phyloP scores from a whole-genome alignment of 495 filamentous ascomycete genomes.

The Xylaria cubensis region DNA sequence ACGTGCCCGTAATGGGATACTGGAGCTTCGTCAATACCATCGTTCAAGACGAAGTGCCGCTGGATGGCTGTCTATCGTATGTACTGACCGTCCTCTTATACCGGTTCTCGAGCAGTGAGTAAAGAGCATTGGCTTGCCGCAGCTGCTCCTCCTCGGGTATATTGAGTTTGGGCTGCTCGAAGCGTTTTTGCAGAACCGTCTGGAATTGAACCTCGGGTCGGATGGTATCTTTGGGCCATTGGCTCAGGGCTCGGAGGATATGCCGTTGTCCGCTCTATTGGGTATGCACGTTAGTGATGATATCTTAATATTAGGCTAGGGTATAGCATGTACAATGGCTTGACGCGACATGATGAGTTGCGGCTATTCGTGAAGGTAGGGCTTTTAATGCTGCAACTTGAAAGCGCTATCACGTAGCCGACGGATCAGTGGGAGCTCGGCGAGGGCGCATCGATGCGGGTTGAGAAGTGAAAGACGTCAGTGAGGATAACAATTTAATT shows the following conservation, averaged over 20 bases:
- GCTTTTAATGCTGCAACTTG: background rate
- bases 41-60: background rate
- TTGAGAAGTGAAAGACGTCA: conserved; percentile 18
- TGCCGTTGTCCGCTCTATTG: conserved; percentile 54
- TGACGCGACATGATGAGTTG: conserved; percentile 36
- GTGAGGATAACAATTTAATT: background rate
- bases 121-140: conserved; percentile 74
- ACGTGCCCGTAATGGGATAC: conserved; percentile 67
- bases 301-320: background rate
- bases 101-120: conserved; percentile 74
- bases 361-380: background rate
- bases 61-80: background rate
- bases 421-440: background rate
- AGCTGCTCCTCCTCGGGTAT: conserved; percentile 43
- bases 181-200: conserved; percentile 66
- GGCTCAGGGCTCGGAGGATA: conserved; percentile 70
- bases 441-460: background rate
- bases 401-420: background rate
- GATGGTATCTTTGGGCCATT: conserved; percentile 80
- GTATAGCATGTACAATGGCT: conserved; percentile 35
- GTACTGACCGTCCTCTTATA: conserved; percentile 65
- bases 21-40: conserved; percentile 34
- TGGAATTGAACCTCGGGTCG: conserved; percentile 82
- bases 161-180: conserved; percentile 51
- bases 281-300: conserved; percentile 29